Evolutionary conservation across 805 yeast genomes (phyloP), one percentile per base, ranked within the genome.

Genomic region (Osmozyma mogii): DNA sequence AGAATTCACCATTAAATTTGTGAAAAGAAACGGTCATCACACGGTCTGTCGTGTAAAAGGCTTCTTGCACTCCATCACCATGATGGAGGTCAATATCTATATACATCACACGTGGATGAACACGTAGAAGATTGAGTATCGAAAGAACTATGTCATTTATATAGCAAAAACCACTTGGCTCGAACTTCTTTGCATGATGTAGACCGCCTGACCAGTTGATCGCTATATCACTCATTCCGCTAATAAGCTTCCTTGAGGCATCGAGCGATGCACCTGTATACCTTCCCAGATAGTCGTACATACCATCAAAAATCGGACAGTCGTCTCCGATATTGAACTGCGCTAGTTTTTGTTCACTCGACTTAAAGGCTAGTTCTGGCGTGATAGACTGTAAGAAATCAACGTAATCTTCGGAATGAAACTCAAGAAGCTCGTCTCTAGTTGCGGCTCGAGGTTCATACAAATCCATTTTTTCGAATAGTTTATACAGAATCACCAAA

Each of bases 51-150:
- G 94, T 75, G 52, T 85, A 87, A 47, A 85, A 85, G 1, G 95
- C 95, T 54, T 87, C 95, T 52, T 87, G 94, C 4, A 85, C 96
- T 37, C 95, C 96, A 54, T 85, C 96, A 18, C 96, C 96, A 50
- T 85, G 96, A 51, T 85, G 96, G 15, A 85, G 78, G 52, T 85
- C 96, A 29, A 84, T 85, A 51, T 85, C 96, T 34, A 85, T 82
- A 52, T 85, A 85, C 25, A 85, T 56, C 7, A 85, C 95, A 35
- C 95, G 71, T 17, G 95, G 85, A 53, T 83, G 88, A 49, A 78
- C 79, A 36, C 95, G 63, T 44, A 87, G 62, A 41, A 85, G 58
- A 48, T 85, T 84, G 38, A 85, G 60, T 32, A 84, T 83, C 3
- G 94, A 89, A 40, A 85, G 59, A 1, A 84, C 96, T 43, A 85